Percentiles rank a stretch among this genome's conserved stretches.
Conservation (phyloP, 2,329 filamentous ascomycete species). For the Harringtonia lauricola region DNA sequence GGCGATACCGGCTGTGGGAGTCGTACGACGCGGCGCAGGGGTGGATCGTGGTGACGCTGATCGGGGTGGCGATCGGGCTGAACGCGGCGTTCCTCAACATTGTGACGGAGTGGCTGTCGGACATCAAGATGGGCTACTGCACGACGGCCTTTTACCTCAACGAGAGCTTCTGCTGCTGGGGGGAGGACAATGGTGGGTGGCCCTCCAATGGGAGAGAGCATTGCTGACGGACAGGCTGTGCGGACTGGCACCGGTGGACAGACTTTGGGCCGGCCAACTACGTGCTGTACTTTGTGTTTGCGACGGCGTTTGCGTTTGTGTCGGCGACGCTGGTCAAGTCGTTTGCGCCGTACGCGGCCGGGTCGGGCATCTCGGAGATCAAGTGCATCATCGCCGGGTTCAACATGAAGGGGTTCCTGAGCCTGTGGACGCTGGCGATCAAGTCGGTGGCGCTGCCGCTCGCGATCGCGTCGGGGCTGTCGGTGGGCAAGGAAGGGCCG, state of each 20-base stretch:
- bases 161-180: constrained; percentile 97
- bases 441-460: constrained; percentile 87
- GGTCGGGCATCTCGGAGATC: constrained; percentile 96
- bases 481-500: constrained; percentile 92
- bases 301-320: constrained; percentile 70
- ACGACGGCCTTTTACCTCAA: constrained; percentile 94
- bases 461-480: constrained; percentile 86
- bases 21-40: constrained; percentile 94
- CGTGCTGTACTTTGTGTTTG: constrained; percentile 76
- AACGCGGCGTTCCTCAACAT: constrained; percentile 94
- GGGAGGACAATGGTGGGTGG: constrained; percentile 64
- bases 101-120: constrained; percentile 90
- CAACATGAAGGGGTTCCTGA: constrained; percentile 97
- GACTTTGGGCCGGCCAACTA: constrained; percentile 72
- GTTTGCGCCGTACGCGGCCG: constrained; percentile 91
- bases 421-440: constrained; percentile 82
- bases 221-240: constrained; percentile 48
- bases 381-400: constrained; percentile 99
- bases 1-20: constrained; percentile 71
- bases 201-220: not conserved
- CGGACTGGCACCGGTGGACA: constrained; percentile 85
- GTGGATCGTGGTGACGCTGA: constrained; percentile 94
- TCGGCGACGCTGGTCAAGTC: constrained; percentile 78
- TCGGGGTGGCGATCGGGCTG: constrained; percentile 82
- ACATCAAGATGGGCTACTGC: constrained; percentile 94